Percentiles rank a stretch among this genome's conserved stretches.
These are phyloP conservation scores for Arabidopsis lyrata DNA, from an alignment of 441 rosid species.

Conservation along the genomic window DNA sequence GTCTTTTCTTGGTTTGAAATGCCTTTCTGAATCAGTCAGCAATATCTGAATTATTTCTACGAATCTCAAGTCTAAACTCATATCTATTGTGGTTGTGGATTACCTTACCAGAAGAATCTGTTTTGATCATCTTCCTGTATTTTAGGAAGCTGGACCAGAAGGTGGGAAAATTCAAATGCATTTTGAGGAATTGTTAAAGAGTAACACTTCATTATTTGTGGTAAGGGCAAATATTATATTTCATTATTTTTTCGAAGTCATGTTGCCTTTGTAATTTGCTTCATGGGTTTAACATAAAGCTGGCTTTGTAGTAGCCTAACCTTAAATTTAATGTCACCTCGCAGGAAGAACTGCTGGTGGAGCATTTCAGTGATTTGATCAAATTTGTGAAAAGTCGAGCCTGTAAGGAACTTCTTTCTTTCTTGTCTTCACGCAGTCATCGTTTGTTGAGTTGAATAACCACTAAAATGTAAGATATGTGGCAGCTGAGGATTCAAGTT, in stretches of 20 bases:
- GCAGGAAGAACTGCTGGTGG: conserved; percentile 94
- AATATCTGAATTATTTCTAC: background rate
- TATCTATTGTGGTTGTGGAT: too few relatives aligned
- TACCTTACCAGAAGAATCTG: background rate
- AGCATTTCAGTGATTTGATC: conserved; percentile 92
- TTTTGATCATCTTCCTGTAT: conserved; percentile 15
- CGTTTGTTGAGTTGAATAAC: background rate
- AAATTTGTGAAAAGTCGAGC: conserved; percentile 91
- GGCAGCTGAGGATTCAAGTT: conserved; percentile 87
- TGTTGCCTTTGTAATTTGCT: background rate
- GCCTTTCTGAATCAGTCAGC: conserved; percentile 13
- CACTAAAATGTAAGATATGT: conserved; percentile 26
- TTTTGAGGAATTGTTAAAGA: conserved; percentile 92
- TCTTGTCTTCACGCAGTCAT: background rate
- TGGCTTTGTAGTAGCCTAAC: conserved; percentile 11
- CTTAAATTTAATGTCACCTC: background rate
- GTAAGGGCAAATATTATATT: conserved; percentile 51
- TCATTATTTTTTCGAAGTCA: background rate
- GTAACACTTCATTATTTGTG: conserved; percentile 90
- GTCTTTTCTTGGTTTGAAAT: background rate
- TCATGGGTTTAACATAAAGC: conserved; percentile 10
- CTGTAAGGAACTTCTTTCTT: conserved; percentile 61
- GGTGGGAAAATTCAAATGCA: conserved; percentile 95
- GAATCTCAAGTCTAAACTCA: background rate
- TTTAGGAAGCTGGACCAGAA: conserved; percentile 94